A percentile compares a stretch with the other conserved stretches of the same genome.
These are phyloP conservation scores for Coniochaeta prunicola DNA, from an alignment of 2,329 filamentous ascomycete genomes.

Conservation along the genomic window DNA sequence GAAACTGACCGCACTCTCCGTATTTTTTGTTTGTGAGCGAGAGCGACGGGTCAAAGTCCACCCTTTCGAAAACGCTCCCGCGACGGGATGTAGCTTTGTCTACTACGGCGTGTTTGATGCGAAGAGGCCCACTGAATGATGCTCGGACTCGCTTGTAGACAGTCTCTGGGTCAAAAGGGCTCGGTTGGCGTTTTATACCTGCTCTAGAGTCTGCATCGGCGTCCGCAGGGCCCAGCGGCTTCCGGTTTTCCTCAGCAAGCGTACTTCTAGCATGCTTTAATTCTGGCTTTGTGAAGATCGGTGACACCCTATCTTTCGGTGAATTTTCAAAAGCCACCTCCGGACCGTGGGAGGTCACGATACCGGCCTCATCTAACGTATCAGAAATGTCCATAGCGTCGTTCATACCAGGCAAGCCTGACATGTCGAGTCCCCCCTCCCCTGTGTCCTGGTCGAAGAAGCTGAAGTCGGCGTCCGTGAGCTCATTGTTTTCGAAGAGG, in stretches of 20 bases:
- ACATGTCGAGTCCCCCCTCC: conserved; percentile 28
- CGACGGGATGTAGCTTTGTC: conserved; percentile 22
- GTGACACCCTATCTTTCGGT: conserved; percentile 10
- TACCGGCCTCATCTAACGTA: conserved; percentile 6
- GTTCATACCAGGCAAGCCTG: conserved; percentile 19
- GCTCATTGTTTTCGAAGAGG: conserved; percentile 62
- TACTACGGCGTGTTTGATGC: conserved; percentile 13
- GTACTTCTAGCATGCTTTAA: conserved; percentile 51
- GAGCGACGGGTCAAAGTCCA: conserved; percentile 45
- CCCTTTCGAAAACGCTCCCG: conserved; percentile 41
- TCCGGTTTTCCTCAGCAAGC: conserved; percentile 31
- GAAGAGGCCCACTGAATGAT: conserved; percentile 27
- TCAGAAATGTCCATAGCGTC: conserved; percentile 11
- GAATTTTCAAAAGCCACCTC: neutral
- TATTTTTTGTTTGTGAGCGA: conserved; percentile 52
- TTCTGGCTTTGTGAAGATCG: conserved; percentile 52
- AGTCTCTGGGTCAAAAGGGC: conserved; percentile 50
- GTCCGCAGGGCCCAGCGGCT: conserved; percentile 20
- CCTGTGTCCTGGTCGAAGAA: conserved; percentile 61
- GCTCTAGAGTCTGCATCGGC: conserved; percentile 15
- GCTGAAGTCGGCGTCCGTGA: conserved; percentile 79
- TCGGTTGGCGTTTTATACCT: conserved; percentile 42
- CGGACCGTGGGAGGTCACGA: neutral
- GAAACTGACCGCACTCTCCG: conserved; percentile 46
- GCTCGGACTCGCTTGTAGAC: conserved; percentile 52